These are phyloP conservation scores for Alternaria triticina DNA, from an alignment of 2,329 filamentous ascomycete species.

Conservation along the genomic window DNA sequence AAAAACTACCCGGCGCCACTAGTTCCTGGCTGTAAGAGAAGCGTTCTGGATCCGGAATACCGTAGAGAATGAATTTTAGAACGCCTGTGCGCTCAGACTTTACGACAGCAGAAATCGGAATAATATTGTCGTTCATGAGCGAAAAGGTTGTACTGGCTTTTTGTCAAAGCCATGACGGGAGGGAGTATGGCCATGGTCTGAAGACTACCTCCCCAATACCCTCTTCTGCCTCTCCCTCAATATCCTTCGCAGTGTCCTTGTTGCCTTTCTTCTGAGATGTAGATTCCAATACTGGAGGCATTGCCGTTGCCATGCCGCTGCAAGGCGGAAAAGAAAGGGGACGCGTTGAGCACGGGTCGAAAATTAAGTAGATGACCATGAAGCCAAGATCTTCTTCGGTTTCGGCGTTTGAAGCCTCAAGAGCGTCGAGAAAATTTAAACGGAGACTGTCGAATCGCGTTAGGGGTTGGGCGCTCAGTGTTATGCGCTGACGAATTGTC, in stretches of 20 bases:
- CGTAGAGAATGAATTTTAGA: slow-evolving; percentile 22
- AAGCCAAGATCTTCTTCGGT: neutral
- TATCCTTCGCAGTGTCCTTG: neutral
- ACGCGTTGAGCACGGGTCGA: slow-evolving; percentile 9
- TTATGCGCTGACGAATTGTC: neutral
- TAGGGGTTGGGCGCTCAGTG: neutral
- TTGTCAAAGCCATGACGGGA: slow-evolving; percentile 15
- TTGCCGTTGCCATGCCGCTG: neutral
- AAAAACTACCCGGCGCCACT: neutral
- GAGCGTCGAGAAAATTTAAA: neutral
- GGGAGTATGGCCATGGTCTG: slow-evolving; percentile 18
- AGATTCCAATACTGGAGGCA: neutral
- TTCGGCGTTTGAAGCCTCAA: neutral
- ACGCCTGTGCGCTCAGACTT: neutral
- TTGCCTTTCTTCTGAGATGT: neutral
- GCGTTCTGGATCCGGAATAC: slow-evolving; percentile 14
- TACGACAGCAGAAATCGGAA: neutral
- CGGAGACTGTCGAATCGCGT: neutral
- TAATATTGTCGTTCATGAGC: neutral
- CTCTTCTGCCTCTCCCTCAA: neutral
- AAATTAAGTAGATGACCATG: neutral
- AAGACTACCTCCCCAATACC: neutral
- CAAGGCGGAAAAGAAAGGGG: slow-evolving; percentile 1
- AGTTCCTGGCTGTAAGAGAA: neutral
- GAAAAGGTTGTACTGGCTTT: slow-evolving; percentile 20